These are phyloP conservation scores for Hanseniaspora pseudoguilliermondii DNA, from an alignment of 805 yeast species.

Conservation along the genomic window DNA sequence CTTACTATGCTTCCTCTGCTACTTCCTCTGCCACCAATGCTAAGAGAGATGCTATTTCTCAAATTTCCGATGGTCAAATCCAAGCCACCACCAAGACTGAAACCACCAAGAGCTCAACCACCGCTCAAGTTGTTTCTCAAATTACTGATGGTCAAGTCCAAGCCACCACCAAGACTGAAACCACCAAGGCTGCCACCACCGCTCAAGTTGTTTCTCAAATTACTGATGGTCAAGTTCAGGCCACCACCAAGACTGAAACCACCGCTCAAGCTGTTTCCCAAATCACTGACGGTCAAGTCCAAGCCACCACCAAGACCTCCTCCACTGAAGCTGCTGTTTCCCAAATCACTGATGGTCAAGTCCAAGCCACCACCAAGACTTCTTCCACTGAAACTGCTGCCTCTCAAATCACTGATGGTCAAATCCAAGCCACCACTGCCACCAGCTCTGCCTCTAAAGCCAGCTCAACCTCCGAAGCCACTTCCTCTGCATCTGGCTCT, in stretches of 20 bases:
- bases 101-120: constrained; percentile 17
- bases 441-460: constrained; percentile 24
- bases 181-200: constrained; percentile 10
- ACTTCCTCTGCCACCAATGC: constrained; percentile 26
- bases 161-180: constrained; percentile 31
- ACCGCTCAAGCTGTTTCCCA: constrained; percentile 19
- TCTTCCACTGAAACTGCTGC: constrained; percentile 22
- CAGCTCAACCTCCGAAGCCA: constrained; percentile 16
- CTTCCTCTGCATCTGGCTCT: constrained; percentile 17
- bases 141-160: constrained; percentile 22
- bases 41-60: constrained; percentile 29
- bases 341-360: constrained; percentile 17
- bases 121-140: constrained; percentile 30
- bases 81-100: constrained; percentile 22
- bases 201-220: constrained; percentile 29
- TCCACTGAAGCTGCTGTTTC: constrained; percentile 17
- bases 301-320: constrained; percentile 29
- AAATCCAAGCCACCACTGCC: constrained; percentile 18
- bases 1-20: constrained; percentile 23
- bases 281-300: constrained; percentile 19
- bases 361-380: constrained; percentile 25
- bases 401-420: constrained; percentile 14
- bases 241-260: constrained; percentile 22
- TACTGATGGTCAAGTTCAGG: constrained; percentile 36
- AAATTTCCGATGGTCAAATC: constrained; percentile 28